phyloP scores from a whole-genome alignment of 2,329 filamentous ascomycete species.

The Colletotrichum viniferum region DNA sequence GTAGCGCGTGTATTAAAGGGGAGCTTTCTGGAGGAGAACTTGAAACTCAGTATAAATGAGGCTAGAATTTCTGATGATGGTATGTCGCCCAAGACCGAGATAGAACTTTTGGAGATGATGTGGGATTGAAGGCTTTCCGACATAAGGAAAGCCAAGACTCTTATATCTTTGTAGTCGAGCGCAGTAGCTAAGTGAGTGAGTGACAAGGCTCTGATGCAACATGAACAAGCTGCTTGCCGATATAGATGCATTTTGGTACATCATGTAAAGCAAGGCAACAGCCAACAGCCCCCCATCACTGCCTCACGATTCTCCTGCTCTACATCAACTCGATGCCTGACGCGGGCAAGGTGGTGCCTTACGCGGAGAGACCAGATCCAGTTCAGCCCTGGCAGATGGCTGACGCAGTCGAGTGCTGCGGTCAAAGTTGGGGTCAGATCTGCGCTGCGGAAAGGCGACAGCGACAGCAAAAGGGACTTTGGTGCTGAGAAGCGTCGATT shows the following conservation, averaged over 20 bases:
- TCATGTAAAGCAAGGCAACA: not conserved
- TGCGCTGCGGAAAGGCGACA: not conserved
- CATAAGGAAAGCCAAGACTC: not conserved
- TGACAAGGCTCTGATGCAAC: not conserved
- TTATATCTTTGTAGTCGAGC: not conserved
- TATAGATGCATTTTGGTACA: too few relatives aligned
- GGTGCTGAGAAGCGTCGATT: not conserved
- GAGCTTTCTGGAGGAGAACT: fast-evolving
- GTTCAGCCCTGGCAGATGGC: not conserved
- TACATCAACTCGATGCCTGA: not conserved
- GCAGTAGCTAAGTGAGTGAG: not conserved
- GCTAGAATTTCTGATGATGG: fast-evolving
- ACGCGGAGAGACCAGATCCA: not conserved
- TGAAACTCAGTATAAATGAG: fast-evolving
- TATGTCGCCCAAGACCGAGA: not conserved
- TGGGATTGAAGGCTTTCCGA: not conserved
- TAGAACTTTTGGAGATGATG: too few relatives aligned
- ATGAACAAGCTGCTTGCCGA: not conserved
- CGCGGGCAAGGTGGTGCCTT: not conserved
- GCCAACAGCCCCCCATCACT: not conserved
- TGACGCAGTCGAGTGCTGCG: not conserved
- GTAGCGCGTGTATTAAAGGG: fast-evolving
- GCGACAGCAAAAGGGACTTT: not conserved
- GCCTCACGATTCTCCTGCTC: not conserved
- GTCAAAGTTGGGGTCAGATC: not conserved